Percentiles rank a stretch among this genome's conserved stretches.
Conservation (phyloP, 345 rosid species). For the Anacardium occidentale region DNA sequence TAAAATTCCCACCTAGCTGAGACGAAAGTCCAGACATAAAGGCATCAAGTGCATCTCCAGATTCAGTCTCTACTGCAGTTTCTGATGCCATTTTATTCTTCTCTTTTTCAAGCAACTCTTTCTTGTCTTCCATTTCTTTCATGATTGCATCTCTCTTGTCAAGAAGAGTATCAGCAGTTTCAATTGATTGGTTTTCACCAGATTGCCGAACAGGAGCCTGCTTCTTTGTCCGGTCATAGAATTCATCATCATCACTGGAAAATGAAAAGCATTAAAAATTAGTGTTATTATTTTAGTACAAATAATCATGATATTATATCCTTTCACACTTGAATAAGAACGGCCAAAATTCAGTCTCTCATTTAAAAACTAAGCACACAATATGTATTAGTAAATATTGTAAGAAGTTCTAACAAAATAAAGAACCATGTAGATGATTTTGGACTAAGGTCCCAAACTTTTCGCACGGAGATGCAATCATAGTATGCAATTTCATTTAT, state of each 20-base stretch:
- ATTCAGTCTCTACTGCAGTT: slow-evolving; percentile 42
- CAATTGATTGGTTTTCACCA: slow-evolving; percentile 59
- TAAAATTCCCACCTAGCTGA: slow-evolving; percentile 57
- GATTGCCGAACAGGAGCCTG: slow-evolving; percentile 48
- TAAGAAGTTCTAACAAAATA: neutral
- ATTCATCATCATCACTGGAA: slow-evolving; percentile 88
- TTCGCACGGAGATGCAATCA: slow-evolving; percentile 7
- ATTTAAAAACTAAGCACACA: neutral
- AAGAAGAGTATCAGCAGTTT: slow-evolving; percentile 90
- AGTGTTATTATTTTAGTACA: neutral
- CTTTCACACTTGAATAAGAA: slow-evolving; percentile 2
- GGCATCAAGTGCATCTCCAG: slow-evolving; percentile 86
- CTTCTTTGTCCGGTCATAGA: slow-evolving; percentile 93
- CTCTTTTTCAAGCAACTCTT: slow-evolving; percentile 55
- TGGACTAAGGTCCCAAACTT: neutral
- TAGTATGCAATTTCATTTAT: neutral
- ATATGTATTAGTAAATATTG: neutral
- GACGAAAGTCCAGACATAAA: slow-evolving; percentile 89
- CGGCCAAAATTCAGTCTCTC: neutral
- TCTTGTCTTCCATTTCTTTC: slow-evolving; percentile 63
- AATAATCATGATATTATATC: slow-evolving; percentile 8
- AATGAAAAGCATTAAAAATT: slow-evolving; percentile 19
- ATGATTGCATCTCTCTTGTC: slow-evolving; percentile 71
- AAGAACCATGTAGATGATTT: slow-evolving; percentile 1
- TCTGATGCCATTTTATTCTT: slow-evolving; percentile 56